phyloP scores from a whole-genome alignment of 768 basidiomycete species.

The Mycena belliarum region DNA sequence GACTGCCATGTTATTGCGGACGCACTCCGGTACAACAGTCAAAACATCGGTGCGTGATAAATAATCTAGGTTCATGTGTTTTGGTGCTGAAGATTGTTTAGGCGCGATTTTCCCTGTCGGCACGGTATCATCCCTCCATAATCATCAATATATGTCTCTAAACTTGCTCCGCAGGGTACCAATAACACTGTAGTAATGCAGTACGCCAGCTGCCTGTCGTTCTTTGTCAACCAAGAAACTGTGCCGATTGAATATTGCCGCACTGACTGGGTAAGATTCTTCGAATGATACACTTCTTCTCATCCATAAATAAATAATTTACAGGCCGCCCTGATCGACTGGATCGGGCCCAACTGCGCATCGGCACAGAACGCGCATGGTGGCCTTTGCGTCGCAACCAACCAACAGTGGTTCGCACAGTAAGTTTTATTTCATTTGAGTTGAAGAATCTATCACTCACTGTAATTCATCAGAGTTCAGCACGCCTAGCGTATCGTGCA shows the following conservation, averaged over 20 bases:
- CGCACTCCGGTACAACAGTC: conserved; percentile 45
- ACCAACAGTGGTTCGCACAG: conserved; percentile 53
- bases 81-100: conserved; percentile 9
- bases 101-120: conserved; percentile 35
- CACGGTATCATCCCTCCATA: conserved; percentile 21
- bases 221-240: conserved; percentile 50
- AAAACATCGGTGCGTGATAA: conserved; percentile 41
- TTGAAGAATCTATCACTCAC: no score
- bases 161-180: conserved; percentile 18
- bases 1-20: conserved; percentile 52
- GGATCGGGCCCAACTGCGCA: conserved; percentile 48
- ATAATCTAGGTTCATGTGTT: not conserved
- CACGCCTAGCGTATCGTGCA: no score
- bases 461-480: no score
- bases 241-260: conserved; percentile 44
- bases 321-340: conserved; percentile 41
- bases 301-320: conserved; percentile 24
- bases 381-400: conserved; percentile 46
- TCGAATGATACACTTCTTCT: not conserved
- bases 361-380: conserved; percentile 52
- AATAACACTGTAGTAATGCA: conserved; percentile 43
- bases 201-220: conserved; percentile 44
- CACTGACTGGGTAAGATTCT: conserved; percentile 42
- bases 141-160: not conserved
- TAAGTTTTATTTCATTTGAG: conserved; percentile 28